Conservation (phyloP, 2,329 filamentous ascomycete genomes). For the Xylariaceae sp. region DNA sequence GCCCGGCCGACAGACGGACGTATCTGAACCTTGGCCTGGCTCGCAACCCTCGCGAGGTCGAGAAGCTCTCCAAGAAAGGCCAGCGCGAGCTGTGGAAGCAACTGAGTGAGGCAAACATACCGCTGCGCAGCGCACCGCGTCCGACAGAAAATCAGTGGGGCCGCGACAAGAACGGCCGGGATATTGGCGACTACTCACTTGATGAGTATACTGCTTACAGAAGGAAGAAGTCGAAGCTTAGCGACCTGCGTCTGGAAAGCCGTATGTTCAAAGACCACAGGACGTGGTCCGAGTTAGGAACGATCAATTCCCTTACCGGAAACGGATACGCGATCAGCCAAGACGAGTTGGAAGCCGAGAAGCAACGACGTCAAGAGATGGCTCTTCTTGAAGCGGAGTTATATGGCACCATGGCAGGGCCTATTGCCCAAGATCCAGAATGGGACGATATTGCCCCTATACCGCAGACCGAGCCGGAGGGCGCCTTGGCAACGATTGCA, state of each 20-base stretch:
- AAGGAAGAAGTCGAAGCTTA: slow-evolving; percentile 38
- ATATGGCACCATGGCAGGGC: slow-evolving; percentile 36
- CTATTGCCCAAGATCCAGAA: slow-evolving; percentile 61
- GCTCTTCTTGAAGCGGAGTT: slow-evolving; percentile 45
- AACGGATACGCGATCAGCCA: slow-evolving; percentile 20
- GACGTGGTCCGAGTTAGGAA: slow-evolving; percentile 10
- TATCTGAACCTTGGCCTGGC: slow-evolving; percentile 45
- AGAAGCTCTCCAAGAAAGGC: slow-evolving; percentile 29
- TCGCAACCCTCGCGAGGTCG: slow-evolving; percentile 33
- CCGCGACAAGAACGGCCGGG: slow-evolving; percentile 43
- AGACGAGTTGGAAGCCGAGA: slow-evolving; percentile 43
- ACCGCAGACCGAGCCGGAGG: slow-evolving; percentile 73
- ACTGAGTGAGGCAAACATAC: slow-evolving; percentile 47
- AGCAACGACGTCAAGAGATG: slow-evolving; percentile 44
- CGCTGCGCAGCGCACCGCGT: slow-evolving; percentile 39
- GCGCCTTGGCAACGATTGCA: slow-evolving; percentile 85
- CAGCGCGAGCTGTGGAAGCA: slow-evolving; percentile 46
- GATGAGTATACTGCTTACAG: slow-evolving; percentile 41
- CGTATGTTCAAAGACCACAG: slow-evolving; percentile 39
- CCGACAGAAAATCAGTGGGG: slow-evolving; percentile 40
- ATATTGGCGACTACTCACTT: slow-evolving; percentile 43
- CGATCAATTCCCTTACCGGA: slow-evolving; percentile 20
- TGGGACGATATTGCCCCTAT: slow-evolving; percentile 86
- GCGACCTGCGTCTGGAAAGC: slow-evolving; percentile 40
- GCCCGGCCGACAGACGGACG: slow-evolving; percentile 43